These are phyloP conservation scores for Puccinia polysora DNA, from an alignment of 1,284 basidiomycete species.

Conservation along the genomic window DNA sequence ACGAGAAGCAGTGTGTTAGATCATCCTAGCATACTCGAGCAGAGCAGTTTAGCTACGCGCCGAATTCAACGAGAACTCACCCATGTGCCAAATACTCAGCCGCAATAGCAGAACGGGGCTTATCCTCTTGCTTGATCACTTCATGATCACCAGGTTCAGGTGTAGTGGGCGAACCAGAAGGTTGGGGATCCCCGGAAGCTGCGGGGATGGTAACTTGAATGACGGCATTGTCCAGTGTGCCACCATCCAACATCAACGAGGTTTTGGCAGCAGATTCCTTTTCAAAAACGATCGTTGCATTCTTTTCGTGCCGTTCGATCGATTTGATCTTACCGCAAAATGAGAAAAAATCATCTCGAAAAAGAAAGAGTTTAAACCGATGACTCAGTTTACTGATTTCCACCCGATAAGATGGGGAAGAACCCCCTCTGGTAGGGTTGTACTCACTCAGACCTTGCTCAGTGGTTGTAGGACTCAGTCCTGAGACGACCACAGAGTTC, in stretches of 20 bases:
- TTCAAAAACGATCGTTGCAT: constrained; percentile 53
- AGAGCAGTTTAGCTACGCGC: neutral
- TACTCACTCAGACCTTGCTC: constrained; percentile 65
- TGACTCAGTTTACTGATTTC: neutral
- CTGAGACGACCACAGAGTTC: constrained; percentile 57
- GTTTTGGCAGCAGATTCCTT: constrained; percentile 73
- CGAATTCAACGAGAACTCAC: neutral
- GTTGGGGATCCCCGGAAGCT: constrained; percentile 46
- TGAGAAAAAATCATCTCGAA: constrained; percentile 36
- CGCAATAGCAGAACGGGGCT: constrained; percentile 68
- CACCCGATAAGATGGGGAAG: neutral
- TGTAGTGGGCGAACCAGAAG: constrained; percentile 57
- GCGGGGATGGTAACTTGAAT: constrained; percentile 61
- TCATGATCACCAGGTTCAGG: constrained; percentile 51
- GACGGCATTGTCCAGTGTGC: constrained; percentile 50
- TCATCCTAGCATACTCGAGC: neutral
- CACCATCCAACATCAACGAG: constrained; percentile 61
- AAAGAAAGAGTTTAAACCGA: neutral
- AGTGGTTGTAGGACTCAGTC: constrained; percentile 62
- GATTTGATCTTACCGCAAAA: constrained; percentile 42
- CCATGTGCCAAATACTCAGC: constrained; percentile 82
- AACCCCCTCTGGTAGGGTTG: constrained; percentile 58
- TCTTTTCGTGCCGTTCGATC: constrained; percentile 35
- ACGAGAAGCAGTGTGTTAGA: too few species aligned
- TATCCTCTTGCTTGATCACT: constrained; percentile 67